These are phyloP conservation scores for Thermomyces lanuginosus DNA, from an alignment of 2,329 filamentous ascomycete species.

Conservation along the genomic window DNA sequence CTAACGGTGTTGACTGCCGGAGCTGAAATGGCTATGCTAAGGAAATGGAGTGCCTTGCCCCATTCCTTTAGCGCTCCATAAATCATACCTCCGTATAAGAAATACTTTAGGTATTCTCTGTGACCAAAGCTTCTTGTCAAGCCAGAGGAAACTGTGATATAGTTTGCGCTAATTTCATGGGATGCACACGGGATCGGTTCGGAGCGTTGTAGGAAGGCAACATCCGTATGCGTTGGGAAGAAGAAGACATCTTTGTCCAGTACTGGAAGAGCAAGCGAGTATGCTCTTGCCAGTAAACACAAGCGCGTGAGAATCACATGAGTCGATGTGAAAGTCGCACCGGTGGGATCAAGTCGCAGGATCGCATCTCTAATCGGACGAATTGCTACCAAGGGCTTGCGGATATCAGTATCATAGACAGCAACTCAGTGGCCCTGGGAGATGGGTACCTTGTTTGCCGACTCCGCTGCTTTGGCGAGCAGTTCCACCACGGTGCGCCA, in stretches of 20 bases:
- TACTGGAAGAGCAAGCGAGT: conserved; percentile 23
- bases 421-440: neutral
- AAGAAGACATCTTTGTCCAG: conserved; percentile 27
- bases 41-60: conserved; percentile 43
- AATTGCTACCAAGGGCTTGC: conserved; percentile 24
- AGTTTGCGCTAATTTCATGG: conserved; percentile 16
- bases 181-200: conserved; percentile 15
- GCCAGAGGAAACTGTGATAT: conserved; percentile 21
- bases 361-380: conserved; percentile 28
- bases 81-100: conserved; percentile 47
- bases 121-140: conserved; percentile 14
- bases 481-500: conserved; percentile 23
- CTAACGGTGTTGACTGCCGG: conserved; percentile 49
- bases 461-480: conserved; percentile 18
- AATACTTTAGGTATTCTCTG: conserved; percentile 44
- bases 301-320: conserved; percentile 27
- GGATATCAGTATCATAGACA: conserved; percentile 7
- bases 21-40: conserved; percentile 50
- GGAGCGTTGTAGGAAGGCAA: conserved; percentile 10
- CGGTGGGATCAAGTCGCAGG: conserved; percentile 27
- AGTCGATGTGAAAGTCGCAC: conserved; percentile 27
- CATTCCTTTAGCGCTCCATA: conserved; percentile 47
- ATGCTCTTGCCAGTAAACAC: conserved; percentile 27
- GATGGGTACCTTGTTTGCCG: conserved; percentile 18
- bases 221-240: conserved; percentile 18